Conservation (phyloP, 495 filamentous ascomycete genomes). For the Trichoderma reesei region DNA sequence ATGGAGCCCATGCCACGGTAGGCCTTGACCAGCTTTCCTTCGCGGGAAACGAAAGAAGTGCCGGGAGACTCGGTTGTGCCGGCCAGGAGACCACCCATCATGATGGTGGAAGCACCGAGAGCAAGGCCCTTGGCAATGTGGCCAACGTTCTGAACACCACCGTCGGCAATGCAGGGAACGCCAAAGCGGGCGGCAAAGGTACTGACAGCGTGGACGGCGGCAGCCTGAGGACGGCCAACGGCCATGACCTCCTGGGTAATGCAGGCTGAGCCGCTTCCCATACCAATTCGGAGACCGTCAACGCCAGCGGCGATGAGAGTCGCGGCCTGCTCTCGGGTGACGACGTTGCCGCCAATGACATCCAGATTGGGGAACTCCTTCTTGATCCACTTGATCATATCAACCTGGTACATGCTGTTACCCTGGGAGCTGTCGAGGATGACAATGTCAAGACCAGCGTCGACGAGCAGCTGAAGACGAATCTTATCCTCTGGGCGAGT, state of each 20-base stretch:
- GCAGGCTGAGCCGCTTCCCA: conserved; percentile 96
- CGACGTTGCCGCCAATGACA: conserved; percentile 96
- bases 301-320: conserved; percentile 85
- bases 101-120: conserved; percentile 87
- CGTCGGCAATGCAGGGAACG: conserved; percentile 95
- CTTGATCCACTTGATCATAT: conserved; percentile 96
- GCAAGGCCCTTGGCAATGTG: conserved; percentile 98
- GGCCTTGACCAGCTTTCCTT: conserved; percentile 96
- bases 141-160: conserved; percentile 95
- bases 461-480: conserved; percentile 77
- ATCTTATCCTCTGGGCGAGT: conserved; percentile 86
- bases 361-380: conserved; percentile 72
- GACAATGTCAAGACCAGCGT: conserved; percentile 92
- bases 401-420: conserved; percentile 92
- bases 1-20: conserved; percentile 99
- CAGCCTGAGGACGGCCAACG: conserved; percentile 89
- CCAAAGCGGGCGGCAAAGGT: conserved; percentile 86
- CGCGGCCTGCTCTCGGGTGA: conserved; percentile 91
- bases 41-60: conserved; percentile 87
- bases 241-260: conserved; percentile 99
- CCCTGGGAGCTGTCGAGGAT: conserved; percentile 93
- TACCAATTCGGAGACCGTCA: conserved; percentile 95
- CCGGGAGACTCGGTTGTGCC: conserved; percentile 97
- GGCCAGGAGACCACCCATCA: conserved; percentile 98
- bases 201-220: conserved; percentile 80